Conservation (phyloP, 306 rosid genomes). For the Albizia julibrissin region DNA sequence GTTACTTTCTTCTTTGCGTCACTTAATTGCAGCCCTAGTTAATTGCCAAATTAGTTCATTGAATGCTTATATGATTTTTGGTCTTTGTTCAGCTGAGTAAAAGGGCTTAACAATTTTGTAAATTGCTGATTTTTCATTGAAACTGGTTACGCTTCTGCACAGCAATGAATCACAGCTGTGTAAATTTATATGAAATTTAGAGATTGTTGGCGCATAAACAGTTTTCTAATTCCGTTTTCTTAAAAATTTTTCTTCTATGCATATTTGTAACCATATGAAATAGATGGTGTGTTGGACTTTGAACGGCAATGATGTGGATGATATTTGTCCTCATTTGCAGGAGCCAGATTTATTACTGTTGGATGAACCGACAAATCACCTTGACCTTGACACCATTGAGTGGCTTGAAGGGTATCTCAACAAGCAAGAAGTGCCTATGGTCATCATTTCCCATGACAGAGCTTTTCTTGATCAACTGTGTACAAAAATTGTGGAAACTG, state of each 20-base stretch:
- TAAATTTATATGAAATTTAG: not conserved
- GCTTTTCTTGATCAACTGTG: slow-evolving; percentile 98
- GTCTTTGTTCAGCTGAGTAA: not conserved
- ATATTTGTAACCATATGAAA: slow-evolving; percentile 12
- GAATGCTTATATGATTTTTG: not conserved
- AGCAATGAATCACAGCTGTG: not conserved
- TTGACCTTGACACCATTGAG: slow-evolving; percentile 97
- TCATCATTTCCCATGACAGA: slow-evolving; percentile 94
- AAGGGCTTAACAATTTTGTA: not conserved
- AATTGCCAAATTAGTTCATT: not conserved
- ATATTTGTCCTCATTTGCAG: slow-evolving; percentile 51
- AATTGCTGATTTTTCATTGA: not conserved
- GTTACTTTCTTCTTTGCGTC: not conserved
- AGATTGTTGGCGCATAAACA: not conserved
- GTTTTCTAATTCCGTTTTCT: not conserved
- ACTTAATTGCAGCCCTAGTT: slow-evolving; percentile 1
- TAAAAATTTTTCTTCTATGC: not conserved
- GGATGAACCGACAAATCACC: slow-evolving; percentile 97
- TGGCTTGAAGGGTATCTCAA: slow-evolving; percentile 94
- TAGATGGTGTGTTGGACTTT: slow-evolving; percentile 11
- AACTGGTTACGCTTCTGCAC: not conserved
- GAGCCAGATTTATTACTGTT: slow-evolving; percentile 89
- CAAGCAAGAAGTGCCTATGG: slow-evolving; percentile 97
- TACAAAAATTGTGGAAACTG: slow-evolving; percentile 98
- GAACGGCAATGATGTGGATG: slow-evolving; percentile 13